Base-by-base conservation (phyloP, 2,329 filamentous ascomycete genomes). In the Mycocentrospora acerina region DNA sequence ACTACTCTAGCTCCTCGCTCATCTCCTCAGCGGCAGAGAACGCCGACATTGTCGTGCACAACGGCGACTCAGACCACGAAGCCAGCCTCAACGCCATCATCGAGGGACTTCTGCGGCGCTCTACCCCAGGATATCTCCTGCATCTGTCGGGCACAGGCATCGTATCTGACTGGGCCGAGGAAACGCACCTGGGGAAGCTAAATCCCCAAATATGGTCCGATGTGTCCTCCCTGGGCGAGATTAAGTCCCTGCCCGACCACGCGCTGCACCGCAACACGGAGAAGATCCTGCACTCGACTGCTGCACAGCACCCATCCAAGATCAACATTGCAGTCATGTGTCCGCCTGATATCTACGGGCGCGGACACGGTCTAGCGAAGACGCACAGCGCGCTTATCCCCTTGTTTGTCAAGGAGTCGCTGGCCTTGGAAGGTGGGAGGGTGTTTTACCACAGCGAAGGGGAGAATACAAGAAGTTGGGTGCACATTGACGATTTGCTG, bases 211-310 rank as follows among this genome's bases (percentile, higher is more conserved):
- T 72, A 10, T 85, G 83, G 67, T 70, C 80, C 49, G 83, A 86
- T 46, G 64, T 78, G 33, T 9, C n/a, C 2, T 43, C 75, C 36
- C 70, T 85, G 14, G 63, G 71, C 4, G 73, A 74, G 22, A 70
- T 85, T 26, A 60, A 75, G 2, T 69, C 55, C 11, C 57, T 85
- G 0, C 81, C 81, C 0, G 75, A 79, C 48, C 55, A 64, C 1
- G 81, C 75, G 5, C 62, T 74, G 14, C 86, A 90, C 66, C 78
- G 83, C 11, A 71, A 81, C 54, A 78, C 87, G 1, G 86, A 90
- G 62, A 77, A 80, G 57, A 73, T 87, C n/a, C 77, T 89, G 7
- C 68, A 84, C 1, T 62, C 60, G 0, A 70, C 73, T 0, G 71
- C 70, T 0, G 61, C 65, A 0, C 63, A 19, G 46, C 66, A 49